Evolutionary conservation across 169 alveolate genomes (phyloP).

Genomic region (Amoebophrya sp.): DNA sequence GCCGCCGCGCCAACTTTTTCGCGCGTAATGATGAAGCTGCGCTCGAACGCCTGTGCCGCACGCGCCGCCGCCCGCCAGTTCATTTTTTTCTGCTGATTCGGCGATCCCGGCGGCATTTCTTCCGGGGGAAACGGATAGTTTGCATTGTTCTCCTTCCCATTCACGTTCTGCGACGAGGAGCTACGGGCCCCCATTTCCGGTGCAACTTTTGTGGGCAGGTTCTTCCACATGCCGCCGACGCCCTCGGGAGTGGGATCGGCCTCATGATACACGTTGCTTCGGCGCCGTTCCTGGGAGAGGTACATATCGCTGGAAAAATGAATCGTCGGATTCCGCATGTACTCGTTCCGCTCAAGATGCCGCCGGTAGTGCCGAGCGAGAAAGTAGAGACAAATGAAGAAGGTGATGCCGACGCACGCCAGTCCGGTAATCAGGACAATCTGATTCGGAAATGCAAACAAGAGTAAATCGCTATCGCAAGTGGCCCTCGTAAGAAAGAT

Average conservation of each 20-base stretch:
- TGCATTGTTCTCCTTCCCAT: no score
- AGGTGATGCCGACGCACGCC: neutral
- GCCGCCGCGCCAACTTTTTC: neutral
- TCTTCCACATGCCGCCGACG: neutral
- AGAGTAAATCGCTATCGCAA: neutral
- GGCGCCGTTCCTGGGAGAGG: neutral
- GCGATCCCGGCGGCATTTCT: no score
- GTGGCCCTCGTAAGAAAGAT: neutral
- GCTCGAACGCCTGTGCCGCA: neutral
- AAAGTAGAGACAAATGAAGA: neutral
- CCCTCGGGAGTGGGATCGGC: neutral
- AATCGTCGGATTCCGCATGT: neutral
- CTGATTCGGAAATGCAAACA: neutral
- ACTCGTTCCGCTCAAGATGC: neutral
- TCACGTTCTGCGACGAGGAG: neutral
- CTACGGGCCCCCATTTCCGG: neutral
- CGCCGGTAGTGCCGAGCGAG: neutral
- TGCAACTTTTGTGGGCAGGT: neutral
- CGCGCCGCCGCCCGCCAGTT: conserved; percentile 4
- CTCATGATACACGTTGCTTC: neutral
- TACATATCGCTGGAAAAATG: neutral
- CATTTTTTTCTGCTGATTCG: neutral
- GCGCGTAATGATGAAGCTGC: neutral
- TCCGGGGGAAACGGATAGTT: no score
- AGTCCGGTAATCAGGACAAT: neutral